A percentile compares a stretch with the other conserved stretches of the same genome.
These are phyloP conservation scores for Barnettozyma californica DNA, from an alignment of 805 yeast species.

Conservation along the genomic window DNA sequence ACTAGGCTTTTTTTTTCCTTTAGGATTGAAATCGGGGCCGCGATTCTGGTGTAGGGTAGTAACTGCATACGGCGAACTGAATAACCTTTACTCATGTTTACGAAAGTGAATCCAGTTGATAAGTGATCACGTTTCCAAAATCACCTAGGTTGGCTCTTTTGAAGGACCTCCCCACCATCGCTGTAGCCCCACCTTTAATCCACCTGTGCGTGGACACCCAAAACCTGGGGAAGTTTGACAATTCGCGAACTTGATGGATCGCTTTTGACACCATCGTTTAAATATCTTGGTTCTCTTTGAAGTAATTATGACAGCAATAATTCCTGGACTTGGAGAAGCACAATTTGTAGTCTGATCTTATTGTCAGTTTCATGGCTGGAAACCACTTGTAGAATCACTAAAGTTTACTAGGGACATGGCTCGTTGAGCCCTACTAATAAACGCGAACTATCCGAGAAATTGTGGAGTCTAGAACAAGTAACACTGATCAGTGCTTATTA, in stretches of 20 bases:
- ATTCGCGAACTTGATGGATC: not conserved
- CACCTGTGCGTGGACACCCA: not conserved
- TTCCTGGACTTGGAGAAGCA: no score
- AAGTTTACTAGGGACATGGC: no score
- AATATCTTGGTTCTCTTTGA: no score
- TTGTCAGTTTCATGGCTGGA: no score
- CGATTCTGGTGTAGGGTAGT: not conserved
- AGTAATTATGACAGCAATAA: no score
- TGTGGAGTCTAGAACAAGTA: no score
- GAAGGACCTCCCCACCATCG: not conserved
- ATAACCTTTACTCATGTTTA: no score
- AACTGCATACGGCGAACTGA: not conserved
- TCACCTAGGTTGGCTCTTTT: not conserved
- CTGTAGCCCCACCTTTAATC: not conserved
- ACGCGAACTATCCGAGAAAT: no score
- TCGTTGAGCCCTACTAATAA: no score
- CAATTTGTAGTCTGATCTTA: no score
- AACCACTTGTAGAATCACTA: no score
- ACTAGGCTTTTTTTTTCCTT: not conserved
- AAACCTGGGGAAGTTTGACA: not conserved
- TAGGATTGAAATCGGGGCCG: constrained; percentile 1
- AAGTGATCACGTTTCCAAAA: not conserved
- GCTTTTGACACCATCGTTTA: not conserved
- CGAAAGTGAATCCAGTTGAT: not conserved
- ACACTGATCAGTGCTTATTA: no score